Evolutionary conservation across 345 rosid species (phyloP).

Genomic region (Hibiscus trionum): DNA sequence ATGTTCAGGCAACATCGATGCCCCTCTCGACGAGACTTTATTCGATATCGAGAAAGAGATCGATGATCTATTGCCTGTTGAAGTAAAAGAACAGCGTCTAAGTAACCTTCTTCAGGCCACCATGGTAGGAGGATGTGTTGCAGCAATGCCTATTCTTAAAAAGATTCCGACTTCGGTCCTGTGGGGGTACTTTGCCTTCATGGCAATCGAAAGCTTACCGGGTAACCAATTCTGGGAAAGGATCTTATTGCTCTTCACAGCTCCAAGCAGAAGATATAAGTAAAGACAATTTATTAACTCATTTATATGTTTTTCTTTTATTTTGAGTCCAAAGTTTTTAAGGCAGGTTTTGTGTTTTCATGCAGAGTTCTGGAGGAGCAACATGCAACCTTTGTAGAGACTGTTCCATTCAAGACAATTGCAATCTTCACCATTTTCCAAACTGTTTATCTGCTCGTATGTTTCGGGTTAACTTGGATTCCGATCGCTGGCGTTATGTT

Average conservation of each 20-base stretch:
- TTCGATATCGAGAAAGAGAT: constrained; percentile 76
- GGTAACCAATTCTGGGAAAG: constrained; percentile 88
- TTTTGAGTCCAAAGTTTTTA: background rate
- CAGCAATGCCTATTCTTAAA: constrained; percentile 79
- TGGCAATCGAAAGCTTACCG: constrained; percentile 82
- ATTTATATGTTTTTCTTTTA: background rate
- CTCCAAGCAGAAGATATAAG: constrained; percentile 77
- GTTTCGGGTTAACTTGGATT: constrained; percentile 93
- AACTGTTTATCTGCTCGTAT: constrained; percentile 57
- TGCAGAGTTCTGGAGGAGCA: constrained; percentile 76
- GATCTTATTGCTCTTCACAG: constrained; percentile 65
- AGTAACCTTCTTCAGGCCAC: constrained; percentile 67
- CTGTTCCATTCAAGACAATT: constrained; percentile 81
- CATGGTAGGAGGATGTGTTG: constrained; percentile 78
- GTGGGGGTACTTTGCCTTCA: constrained; percentile 86
- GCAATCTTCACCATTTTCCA: constrained; percentile 78
- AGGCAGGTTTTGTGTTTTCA: background rate
- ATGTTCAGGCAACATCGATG: constrained; percentile 46
- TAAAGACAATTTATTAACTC: constrained; percentile 11
- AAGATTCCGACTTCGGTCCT: constrained; percentile 77
- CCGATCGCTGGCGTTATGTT: constrained; percentile 92
- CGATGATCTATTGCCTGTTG: constrained; percentile 73
- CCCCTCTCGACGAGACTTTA: constrained; percentile 62
- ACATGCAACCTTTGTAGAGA: constrained; percentile 86
- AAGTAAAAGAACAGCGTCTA: constrained; percentile 72